Evolutionary conservation across 2,329 filamentous ascomycete genomes (phyloP), one percentile per base, ranked within the genome.

Genomic region (Fusarium bactridioides): DNA sequence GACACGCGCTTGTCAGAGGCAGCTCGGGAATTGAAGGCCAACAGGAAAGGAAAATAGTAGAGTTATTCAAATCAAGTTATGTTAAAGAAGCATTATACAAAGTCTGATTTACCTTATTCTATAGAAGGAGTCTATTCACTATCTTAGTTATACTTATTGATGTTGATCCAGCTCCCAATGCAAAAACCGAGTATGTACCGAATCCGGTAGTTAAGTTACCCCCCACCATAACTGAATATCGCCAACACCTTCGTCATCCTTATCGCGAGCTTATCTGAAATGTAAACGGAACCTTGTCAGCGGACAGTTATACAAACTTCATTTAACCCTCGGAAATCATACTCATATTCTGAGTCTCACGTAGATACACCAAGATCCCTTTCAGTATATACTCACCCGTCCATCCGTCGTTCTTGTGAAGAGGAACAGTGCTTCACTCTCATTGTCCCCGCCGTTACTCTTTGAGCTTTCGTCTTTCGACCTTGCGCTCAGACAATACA

Each of bases 211-310:
- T 47, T 61, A 67, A 23, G 19, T 47, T 68, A 67, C 70, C 70
- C 70, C 70, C 70, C 71, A 69, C 70, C 48, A 71, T 73, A 65
- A 70, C 69, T 48, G 67, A 68, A 35, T 45, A 69, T 69, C 67
- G 31, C 56, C 56, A 68, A 61, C 38, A n/a, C 61, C 62, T 64
- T 60, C 45, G 27, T 67, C 70, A 61, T 68, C 43, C 16, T 63
- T 62, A 45, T 66, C 51, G 23, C 54, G 25, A 45, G 44, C 56
- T 55, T 50, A 62, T 62, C 48, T 25, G 41, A 61, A 43, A 25
- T 29, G 45, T 48, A 10, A 50, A 58, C 41, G 29, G 27, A 43
- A 16, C 38, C 10, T 66, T 40, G 38, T 66, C 33, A 25, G 4
- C 16, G 12, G 44, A 45, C 25, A 45, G 18, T 27, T 45, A 27